Evolutionary conservation across 371 early-diverging fungal genomes (phyloP), one percentile per base, ranked within the genome.

Genomic region (Apophysomyces trapeziformis): DNA sequence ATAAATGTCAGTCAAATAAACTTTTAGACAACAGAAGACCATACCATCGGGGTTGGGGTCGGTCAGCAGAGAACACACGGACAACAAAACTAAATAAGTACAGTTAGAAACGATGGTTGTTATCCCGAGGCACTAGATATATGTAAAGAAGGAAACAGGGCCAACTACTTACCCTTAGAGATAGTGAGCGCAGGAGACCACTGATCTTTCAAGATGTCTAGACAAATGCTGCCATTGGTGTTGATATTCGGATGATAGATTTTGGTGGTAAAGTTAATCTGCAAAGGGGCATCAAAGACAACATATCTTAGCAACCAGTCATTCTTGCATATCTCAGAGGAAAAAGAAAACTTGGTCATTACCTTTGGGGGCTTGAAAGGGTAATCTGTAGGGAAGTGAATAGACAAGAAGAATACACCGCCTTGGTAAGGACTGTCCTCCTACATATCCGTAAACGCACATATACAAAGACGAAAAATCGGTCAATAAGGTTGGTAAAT

Each of bases 171-270:
- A 88, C 90, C 92, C 87, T 97, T 97, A 67, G 95, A 93, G 61
- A 99, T 94, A 57, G 99, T 99, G 68, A 99, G 87, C 46, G 99
- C 99, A 65, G 99, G 99, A 58, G 97, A 96, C 99, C 99, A 99
- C 74, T 98, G 98, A 74, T 99, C 99, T 74, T 90, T 93, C 79
- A 99, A 87, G 73, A 99, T 99, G 78, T 99, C 99, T 82, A 99
- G 85, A 80, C 99, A 99, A 70, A 99, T 99, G 71, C 92, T 91
- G 62, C 99, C 99, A 75, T 97, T 98, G 74, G 92, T 91, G 89
- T 99, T 99, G 84, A 99, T 98, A 86, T 99, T 99, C 63, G 99
- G 99, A 85, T 99, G 99, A 75, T 97, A 99, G 69, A 99, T 98
- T 67, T 93, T 86, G 60, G 99, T 98, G 61, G 95, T 92, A 83